Conservation (phyloP, 345 rosid species). For the Angophora floribunda region DNA sequence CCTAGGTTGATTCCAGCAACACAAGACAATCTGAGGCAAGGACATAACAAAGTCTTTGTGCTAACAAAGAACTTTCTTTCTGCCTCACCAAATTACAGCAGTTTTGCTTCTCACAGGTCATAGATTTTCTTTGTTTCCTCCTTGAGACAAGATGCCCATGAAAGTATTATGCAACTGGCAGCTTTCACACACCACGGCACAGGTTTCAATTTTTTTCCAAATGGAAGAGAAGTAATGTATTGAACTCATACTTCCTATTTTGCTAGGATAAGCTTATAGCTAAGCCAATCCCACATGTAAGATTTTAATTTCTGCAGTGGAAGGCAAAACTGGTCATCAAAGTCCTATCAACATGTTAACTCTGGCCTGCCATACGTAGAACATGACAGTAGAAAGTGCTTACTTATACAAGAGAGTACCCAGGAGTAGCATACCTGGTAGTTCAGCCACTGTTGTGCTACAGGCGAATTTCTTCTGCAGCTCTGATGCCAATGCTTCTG, state of each 20-base stretch:
- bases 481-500: constrained; percentile 87
- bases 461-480: constrained; percentile 98
- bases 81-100: not conserved
- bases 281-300: not conserved
- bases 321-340: not conserved
- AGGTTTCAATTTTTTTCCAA: not conserved
- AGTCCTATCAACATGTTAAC: not conserved
- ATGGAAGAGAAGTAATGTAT: not conserved
- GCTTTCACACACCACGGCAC: not conserved
- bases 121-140: not conserved
- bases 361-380: not conserved
- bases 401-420: not conserved
- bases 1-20: not conserved
- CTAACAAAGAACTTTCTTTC: not conserved
- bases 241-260: not conserved
- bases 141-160: not conserved
- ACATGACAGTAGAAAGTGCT: not conserved
- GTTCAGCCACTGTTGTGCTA: constrained; percentile 75
- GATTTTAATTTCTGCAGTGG: not conserved
- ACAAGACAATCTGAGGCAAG: not conserved
- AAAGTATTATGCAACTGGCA: not conserved
- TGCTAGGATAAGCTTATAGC: not conserved
- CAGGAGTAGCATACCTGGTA: constrained; percentile 42
- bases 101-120: not conserved
- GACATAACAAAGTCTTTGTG: not conserved